Evolutionary conservation across 2,329 filamentous ascomycete genomes (phyloP).

Genomic region (Nectriaceae sp.): DNA sequence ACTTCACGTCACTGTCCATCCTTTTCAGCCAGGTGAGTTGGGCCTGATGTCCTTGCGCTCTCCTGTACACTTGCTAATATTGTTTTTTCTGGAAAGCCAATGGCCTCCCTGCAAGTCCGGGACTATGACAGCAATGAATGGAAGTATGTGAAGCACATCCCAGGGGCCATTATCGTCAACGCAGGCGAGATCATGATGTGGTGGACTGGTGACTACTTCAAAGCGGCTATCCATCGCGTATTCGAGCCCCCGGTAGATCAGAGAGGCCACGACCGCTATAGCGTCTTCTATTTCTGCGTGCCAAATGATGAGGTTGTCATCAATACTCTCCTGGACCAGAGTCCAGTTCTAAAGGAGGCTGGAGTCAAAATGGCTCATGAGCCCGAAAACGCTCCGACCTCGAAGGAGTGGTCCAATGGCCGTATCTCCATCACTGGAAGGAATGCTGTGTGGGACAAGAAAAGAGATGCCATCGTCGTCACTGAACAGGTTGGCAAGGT

Average conservation of each 20-base stretch:
- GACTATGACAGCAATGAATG: not conserved
- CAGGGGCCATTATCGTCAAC: constrained; percentile 3
- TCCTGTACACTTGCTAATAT: too few species aligned
- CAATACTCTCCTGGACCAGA: not conserved
- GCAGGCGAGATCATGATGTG: constrained; percentile 2
- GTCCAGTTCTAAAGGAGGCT: not conserved
- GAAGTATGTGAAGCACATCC: not conserved
- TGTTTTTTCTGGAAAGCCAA: too few species aligned
- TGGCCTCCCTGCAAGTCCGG: constrained; percentile 1
- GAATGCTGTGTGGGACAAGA: not conserved
- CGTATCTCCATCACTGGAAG: not conserved
- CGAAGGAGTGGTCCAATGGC: not conserved
- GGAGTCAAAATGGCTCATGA: not conserved
- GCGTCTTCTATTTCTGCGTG: constrained; percentile 1
- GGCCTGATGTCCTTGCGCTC: too few species aligned
- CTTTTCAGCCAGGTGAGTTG: constrained; percentile 4
- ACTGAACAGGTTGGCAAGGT: not conserved
- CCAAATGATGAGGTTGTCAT: not conserved
- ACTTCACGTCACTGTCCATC: not conserved
- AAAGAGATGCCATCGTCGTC: not conserved
- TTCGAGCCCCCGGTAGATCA: not conserved
- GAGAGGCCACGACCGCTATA: not conserved
- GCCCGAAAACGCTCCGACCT: not conserved
- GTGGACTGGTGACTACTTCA: constrained; percentile 3
- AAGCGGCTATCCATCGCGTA: constrained; percentile 4